These are phyloP conservation scores for Sclerospora graminicola DNA, from an alignment of 352 stramenopile species.

Conservation along the genomic window DNA sequence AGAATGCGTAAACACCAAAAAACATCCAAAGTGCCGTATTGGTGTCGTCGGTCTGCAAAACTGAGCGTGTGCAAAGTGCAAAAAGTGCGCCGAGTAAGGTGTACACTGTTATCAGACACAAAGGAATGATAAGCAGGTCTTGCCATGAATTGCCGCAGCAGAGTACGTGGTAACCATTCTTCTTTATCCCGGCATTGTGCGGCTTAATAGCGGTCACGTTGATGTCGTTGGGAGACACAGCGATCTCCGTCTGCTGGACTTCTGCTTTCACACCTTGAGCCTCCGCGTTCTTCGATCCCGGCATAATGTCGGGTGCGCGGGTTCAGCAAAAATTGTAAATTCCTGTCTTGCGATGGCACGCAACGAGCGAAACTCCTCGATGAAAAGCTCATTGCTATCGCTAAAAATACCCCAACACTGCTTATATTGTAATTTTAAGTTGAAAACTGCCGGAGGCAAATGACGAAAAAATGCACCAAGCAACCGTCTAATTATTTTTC, in stretches of 20 bases:
- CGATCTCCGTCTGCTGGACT: conserved; percentile 1
- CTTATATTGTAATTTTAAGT: too few species aligned
- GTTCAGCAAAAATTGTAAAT: too few species aligned
- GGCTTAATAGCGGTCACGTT: conserved; percentile 42
- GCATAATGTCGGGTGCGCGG: too few species aligned
- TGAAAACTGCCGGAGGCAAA: too few species aligned
- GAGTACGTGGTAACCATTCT: conserved; percentile 29
- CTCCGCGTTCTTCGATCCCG: conserved; percentile 3
- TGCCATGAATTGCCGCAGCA: conserved; percentile 68
- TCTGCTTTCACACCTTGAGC: conserved; percentile 7
- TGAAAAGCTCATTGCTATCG: too few species aligned
- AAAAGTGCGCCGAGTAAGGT: conserved; percentile 55
- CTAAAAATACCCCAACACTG: too few species aligned
- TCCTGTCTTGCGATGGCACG: too few species aligned
- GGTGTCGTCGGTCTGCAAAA: conserved; percentile 71
- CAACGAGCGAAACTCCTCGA: too few species aligned
- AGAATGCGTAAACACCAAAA: conserved; percentile 60
- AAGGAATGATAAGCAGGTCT: conserved; percentile 62
- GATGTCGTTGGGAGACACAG: conserved; percentile 25
- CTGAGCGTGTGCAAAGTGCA: conserved; percentile 52
- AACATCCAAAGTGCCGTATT: conserved; percentile 73
- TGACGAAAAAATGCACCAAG: too few species aligned
- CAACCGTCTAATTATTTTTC: too few species aligned
- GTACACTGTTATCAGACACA: conserved; percentile 52
- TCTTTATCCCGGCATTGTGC: conserved; percentile 26